A percentile compares a stretch with the other conserved stretches of the same genome.
These are phyloP conservation scores for Kodamaea ohmeri DNA, from an alignment of 1,139 yeast genomes.

Conservation along the genomic window DNA sequence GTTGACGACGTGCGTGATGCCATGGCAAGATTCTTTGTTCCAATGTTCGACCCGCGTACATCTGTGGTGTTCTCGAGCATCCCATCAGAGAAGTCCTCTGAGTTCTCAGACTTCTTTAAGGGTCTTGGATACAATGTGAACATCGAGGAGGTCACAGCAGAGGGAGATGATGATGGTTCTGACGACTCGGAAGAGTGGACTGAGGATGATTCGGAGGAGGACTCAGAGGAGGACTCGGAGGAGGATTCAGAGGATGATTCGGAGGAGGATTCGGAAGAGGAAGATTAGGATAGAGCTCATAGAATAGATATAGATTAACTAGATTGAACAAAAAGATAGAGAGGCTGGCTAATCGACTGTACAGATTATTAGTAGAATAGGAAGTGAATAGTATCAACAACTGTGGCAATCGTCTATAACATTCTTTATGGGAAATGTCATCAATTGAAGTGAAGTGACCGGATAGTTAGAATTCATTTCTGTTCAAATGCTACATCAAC, in stretches of 20 bases:
- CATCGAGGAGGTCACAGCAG: conserved; percentile 48
- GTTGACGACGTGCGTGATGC: conserved; percentile 54
- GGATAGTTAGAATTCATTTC: no score
- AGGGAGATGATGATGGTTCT: conserved; percentile 22
- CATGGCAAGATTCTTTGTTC: conserved; percentile 57
- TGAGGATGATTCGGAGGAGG: neutral
- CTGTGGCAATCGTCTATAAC: no score
- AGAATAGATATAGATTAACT: neutral
- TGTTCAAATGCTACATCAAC: no score
- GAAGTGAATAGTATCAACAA: no score
- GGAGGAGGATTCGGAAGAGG: neutral
- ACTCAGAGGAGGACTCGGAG: neutral
- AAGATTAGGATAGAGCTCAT: neutral
- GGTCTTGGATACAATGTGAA: conserved; percentile 59
- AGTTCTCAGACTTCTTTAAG: conserved; percentile 46
- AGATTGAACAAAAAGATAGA: neutral
- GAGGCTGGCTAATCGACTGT: neutral
- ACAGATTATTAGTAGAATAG: neutral
- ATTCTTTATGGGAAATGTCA: no score
- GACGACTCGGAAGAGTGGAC: no score
- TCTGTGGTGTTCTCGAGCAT: conserved; percentile 71
- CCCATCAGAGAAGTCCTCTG: conserved; percentile 61
- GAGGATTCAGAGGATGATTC: neutral
- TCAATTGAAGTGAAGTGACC: no score
- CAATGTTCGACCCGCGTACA: conserved; percentile 53